phyloP scores from a whole-genome alignment of 202 grass and related monocot genomes.

The Panicum hallii region DNA sequence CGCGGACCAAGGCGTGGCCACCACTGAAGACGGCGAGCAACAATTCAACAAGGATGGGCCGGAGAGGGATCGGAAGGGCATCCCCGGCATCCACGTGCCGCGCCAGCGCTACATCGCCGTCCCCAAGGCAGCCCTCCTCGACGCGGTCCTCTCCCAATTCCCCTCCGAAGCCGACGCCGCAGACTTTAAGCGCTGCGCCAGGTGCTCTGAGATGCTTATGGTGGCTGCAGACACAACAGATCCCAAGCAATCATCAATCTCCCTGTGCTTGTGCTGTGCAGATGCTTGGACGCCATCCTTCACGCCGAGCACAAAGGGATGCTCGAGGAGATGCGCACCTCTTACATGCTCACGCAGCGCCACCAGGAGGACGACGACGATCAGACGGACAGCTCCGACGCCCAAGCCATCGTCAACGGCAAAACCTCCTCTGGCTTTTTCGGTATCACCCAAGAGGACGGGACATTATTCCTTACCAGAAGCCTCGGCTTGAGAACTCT shows the following conservation, averaged over 20 bases:
- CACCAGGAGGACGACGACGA: neutral
- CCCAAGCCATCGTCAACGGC: constrained; percentile 35
- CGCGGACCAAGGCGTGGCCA: neutral
- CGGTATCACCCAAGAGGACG: constrained; percentile 46
- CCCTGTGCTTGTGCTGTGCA: neutral
- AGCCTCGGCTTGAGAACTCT: constrained; percentile 69
- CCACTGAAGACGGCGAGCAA: neutral
- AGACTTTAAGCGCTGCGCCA: constrained; percentile 67
- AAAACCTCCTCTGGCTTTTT: constrained; percentile 33
- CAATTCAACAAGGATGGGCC: neutral
- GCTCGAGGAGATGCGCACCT: constrained; percentile 93
- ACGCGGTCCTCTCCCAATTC: constrained; percentile 66
- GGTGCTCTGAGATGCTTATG: neutral
- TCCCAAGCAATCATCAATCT: no score
- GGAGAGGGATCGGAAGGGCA: constrained; percentile 3
- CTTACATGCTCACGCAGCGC: constrained; percentile 58
- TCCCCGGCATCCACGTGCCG: constrained; percentile 82
- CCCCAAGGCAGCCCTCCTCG: constrained; percentile 68
- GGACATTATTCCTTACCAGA: constrained; percentile 47
- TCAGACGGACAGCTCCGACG: neutral
- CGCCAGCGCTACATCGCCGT: constrained; percentile 89
- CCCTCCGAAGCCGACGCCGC: constrained; percentile 37
- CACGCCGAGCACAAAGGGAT: constrained; percentile 92
- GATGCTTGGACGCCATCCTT: constrained; percentile 82
- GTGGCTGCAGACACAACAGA: no score